Evolutionary conservation across 345 rosid genomes (phyloP).

Genomic region (Lenwebbia sp.): DNA sequence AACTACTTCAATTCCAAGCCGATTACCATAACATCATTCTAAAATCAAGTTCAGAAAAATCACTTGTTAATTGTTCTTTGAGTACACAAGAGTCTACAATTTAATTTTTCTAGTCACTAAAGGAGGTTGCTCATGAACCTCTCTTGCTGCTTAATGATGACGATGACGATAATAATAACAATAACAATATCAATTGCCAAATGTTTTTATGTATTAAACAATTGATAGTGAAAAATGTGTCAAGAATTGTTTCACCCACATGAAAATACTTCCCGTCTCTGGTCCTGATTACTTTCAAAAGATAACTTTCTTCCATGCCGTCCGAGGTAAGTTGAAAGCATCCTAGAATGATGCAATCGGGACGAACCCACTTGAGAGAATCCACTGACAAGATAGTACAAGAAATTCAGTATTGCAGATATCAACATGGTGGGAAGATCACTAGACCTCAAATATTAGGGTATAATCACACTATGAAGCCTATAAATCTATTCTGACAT

Average conservation of each 20-base stretch:
- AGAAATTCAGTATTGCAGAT: neutral
- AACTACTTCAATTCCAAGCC: neutral
- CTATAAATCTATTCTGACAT: neutral
- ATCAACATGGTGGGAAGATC: neutral
- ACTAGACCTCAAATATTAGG: neutral
- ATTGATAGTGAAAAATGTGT: neutral
- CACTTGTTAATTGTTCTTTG: neutral
- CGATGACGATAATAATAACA: neutral
- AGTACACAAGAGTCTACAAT: neutral
- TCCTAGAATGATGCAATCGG: constrained; percentile 66
- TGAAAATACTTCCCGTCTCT: constrained; percentile 54
- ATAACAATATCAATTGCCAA: neutral
- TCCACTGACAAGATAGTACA: constrained; percentile 58
- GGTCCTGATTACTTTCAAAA: constrained; percentile 68
- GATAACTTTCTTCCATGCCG: constrained; percentile 64
- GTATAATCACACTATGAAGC: neutral
- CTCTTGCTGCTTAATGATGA: neutral
- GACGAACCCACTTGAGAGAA: constrained; percentile 76
- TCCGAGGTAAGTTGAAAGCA: constrained; percentile 54
- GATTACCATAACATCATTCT: neutral
- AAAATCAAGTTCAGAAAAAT: neutral
- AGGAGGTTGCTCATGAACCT: neutral
- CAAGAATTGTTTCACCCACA: constrained; percentile 30
- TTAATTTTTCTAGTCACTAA: neutral
- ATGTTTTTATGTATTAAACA: neutral